Base-by-base conservation (phyloP, 257 asterid species). In the Scutellaria baicalensis region DNA sequence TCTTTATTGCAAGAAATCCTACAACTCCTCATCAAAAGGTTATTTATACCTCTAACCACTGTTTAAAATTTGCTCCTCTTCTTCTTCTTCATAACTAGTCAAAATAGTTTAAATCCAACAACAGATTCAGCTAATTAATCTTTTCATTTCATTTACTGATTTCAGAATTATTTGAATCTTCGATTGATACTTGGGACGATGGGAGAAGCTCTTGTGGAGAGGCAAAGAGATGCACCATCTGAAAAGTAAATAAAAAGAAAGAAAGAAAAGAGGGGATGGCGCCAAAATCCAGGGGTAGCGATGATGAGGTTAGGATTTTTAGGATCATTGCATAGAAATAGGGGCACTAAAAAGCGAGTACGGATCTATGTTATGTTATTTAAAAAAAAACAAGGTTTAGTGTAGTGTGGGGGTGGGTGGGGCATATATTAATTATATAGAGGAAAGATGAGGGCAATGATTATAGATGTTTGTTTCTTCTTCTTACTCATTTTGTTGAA, bases 1-100 rank as follows among this genome's bases (percentile, higher is more conserved):
- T 73, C 95, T 91, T 6, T 87, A 89, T 65, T 92, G 98, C 85
- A 92, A 92, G 77, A 80, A 75, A 43, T 87, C 95, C 31, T 89
- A 79, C 79, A 84, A 79, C 70, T 80, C 95, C 43, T 74, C 88
- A 1, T 57, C 84, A 5, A 59, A 77, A 80, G 95, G 93, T 81
- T 23, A 77, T 49, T 42, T 57, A 51, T 12, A 3, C 10, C 16
- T 21, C 33, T 54, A 20, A 6, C 48, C 21, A 33, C 44, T 50
- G 5, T 16, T 16, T 17, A 17, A 50, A 13, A n/a, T 57, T 14
- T 27, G 36, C 12, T 9, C n/a, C 45, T 6, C 11, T 38, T 27
- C 5, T 23, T 13, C 17, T 18, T 51, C 9, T 16, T 7, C 2
- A 16, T 18, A 6, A 0, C 52, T 6, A 13, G 17, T 9, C 7